Base-by-base conservation (phyloP, 345 rosid species). In the Salix arbutifolia region DNA sequence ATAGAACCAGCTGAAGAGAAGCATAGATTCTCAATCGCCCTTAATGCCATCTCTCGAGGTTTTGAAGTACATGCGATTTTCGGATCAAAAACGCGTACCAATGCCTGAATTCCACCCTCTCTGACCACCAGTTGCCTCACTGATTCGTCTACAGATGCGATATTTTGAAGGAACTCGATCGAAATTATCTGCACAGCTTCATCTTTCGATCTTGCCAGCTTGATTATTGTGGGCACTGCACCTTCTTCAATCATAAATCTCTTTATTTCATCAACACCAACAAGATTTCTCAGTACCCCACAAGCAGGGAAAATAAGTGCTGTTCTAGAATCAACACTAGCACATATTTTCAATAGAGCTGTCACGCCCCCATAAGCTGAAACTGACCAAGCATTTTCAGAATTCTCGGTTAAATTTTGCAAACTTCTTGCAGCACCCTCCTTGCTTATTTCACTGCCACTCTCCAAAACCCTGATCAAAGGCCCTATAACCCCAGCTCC, bases 351-450 rank as follows among this genome's bases (percentile, higher is more conserved):
- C 79, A 96, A 68, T 76, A 96, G 74, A 10, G 91, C 91, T 0
- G 97, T 85, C 50, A 96, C 99, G 19, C 99, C 98, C n/a, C 93
- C 99, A 35, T 96, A 95, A 84, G 99, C 92, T 6, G 94, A 96
- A 42, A 93, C 91, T 1, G 97, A 90, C 99, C 99, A 96, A 19
- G 97, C 97, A 66, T 96, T 96, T 74, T 96, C 98, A 0, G 96
- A 86, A 78, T 95, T 91, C 83, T 83, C 80, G 0, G 99, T 95
- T 79, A 93, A 81, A 60, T 83, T 91, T 80, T 67, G 84, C 88
- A 96, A 83, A 79, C 96, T 85, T 67, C 77, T 86, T 0, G 89
- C 90, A 1, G 97, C 85, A 21, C 76, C 87, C 78, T 85, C 88
- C 79, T 86, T 90, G 40, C 91, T 91, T 30, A 65, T 77, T 61